Evolutionary conservation across 371 early-diverging fungal species (phyloP).

Genomic region (Mortierella sp.): DNA sequence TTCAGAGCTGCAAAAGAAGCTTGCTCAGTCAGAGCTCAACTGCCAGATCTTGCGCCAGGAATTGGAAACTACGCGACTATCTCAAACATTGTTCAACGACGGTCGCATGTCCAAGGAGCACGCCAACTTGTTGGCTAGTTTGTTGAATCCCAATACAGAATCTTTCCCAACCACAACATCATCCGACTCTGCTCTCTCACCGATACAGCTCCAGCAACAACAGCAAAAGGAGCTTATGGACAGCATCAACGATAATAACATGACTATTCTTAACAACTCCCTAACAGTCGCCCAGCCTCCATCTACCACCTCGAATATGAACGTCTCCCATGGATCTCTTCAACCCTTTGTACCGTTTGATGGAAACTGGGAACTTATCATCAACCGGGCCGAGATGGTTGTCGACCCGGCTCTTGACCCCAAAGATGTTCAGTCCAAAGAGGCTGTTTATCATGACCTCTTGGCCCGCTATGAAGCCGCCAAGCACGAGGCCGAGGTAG

Average conservation of each 20-base stretch:
- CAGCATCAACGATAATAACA: slow-evolving; percentile 44
- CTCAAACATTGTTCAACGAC: slow-evolving; percentile 58
- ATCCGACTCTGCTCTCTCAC: neutral
- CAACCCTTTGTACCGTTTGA: slow-evolving; percentile 49
- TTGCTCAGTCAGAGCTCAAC: slow-evolving; percentile 46
- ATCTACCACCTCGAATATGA: neutral
- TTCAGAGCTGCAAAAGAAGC: slow-evolving; percentile 35
- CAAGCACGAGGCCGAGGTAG: slow-evolving; percentile 25
- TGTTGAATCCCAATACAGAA: slow-evolving; percentile 52
- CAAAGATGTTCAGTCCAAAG: slow-evolving; percentile 32
- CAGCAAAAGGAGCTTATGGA: slow-evolving; percentile 54
- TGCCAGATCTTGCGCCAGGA: slow-evolving; percentile 49
- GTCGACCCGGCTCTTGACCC: slow-evolving; percentile 30
- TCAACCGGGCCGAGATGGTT: slow-evolving; percentile 46
- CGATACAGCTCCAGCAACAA: slow-evolving; percentile 23
- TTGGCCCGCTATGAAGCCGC: slow-evolving; percentile 36
- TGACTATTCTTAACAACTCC: slow-evolving; percentile 51
- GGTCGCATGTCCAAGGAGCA: slow-evolving; percentile 42
- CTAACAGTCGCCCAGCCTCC: slow-evolving; percentile 15
- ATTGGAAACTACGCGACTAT: slow-evolving; percentile 37
- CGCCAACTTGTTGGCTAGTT: slow-evolving; percentile 50
- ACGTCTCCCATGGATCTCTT: slow-evolving; percentile 19
- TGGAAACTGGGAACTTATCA: slow-evolving; percentile 46
- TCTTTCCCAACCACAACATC: slow-evolving; percentile 42
- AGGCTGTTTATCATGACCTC: slow-evolving; percentile 20